Evolutionary conservation across 2,329 filamentous ascomycete genomes (phyloP).

Genomic region (Fusarium keratoplasticum): DNA sequence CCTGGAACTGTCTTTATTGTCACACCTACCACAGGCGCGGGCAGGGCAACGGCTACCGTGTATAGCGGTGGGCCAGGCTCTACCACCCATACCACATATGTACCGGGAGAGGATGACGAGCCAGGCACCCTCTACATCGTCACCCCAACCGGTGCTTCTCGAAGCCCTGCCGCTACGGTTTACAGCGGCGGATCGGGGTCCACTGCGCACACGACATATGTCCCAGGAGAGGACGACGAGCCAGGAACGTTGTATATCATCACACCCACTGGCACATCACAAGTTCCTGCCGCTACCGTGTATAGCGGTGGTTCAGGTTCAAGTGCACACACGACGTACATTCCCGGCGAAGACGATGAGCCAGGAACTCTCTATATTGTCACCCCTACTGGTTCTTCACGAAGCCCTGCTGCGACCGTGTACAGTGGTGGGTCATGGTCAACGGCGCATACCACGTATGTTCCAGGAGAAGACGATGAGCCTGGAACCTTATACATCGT

Average conservation of each 20-base stretch:
- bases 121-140: conserved; percentile 11
- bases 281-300: neutral
- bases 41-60: neutral
- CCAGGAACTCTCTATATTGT: conserved; percentile 12
- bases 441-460: neutral
- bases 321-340: neutral
- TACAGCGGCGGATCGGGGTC: neutral
- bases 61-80: neutral
- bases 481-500: conserved; percentile 10
- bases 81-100: neutral
- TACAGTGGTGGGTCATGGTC: neutral
- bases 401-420: neutral
- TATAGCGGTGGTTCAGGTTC: neutral
- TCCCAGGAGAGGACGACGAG: neutral
- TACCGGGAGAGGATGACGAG: neutral
- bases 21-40: neutral
- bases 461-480: neutral
- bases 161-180: neutral
- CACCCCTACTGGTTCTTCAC: neutral
- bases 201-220: neutral
- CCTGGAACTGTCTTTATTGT: neutral
- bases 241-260: neutral
- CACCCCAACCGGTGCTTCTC: neutral
- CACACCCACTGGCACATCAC: conserved; percentile 2
- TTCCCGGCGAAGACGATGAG: neutral